Conservation (phyloP, 208 protist species). For the Leishmania lainsoni region DNA sequence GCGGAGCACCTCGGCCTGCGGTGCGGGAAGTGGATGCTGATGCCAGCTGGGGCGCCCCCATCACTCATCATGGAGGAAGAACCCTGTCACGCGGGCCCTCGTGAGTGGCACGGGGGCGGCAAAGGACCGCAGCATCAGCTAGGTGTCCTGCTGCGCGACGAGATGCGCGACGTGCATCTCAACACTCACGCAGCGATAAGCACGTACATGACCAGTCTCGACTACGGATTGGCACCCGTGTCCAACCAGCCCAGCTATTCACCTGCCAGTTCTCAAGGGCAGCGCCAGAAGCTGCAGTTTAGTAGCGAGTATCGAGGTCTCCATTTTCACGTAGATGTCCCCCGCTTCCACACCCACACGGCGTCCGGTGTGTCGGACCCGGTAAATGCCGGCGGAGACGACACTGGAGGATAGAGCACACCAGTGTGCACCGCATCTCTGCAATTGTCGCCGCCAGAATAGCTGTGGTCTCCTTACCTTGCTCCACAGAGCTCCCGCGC, state of each 20-base stretch:
- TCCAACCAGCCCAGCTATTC: background rate
- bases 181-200: slow-evolving; percentile 24
- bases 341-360: slow-evolving; percentile 19
- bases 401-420: background rate
- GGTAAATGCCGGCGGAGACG: background rate
- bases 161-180: slow-evolving; percentile 31
- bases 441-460: background rate
- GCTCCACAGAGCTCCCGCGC: background rate
- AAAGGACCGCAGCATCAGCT: background rate
- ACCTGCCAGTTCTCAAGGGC: background rate
- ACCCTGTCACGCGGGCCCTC: background rate
- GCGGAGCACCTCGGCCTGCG: background rate
- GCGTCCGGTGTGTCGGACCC: background rate
- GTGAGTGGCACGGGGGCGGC: background rate
- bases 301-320: slow-evolving; percentile 30
- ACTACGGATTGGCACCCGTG: slow-evolving; percentile 19
- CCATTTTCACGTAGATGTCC: slow-evolving; percentile 28
- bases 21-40: background rate
- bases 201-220: slow-evolving; percentile 35
- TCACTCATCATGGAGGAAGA: slow-evolving; percentile 4
- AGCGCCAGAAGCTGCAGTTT: slow-evolving; percentile 9
- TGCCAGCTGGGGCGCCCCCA: background rate
- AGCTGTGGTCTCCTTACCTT: background rate
- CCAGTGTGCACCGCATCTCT: background rate
- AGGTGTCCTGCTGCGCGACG: slow-evolving; percentile 21